Evolutionary conservation across 192 early-diverging fungal genomes (phyloP), one percentile per base, ranked within the genome.

Genomic region (Mycoemilia scoparia): DNA sequence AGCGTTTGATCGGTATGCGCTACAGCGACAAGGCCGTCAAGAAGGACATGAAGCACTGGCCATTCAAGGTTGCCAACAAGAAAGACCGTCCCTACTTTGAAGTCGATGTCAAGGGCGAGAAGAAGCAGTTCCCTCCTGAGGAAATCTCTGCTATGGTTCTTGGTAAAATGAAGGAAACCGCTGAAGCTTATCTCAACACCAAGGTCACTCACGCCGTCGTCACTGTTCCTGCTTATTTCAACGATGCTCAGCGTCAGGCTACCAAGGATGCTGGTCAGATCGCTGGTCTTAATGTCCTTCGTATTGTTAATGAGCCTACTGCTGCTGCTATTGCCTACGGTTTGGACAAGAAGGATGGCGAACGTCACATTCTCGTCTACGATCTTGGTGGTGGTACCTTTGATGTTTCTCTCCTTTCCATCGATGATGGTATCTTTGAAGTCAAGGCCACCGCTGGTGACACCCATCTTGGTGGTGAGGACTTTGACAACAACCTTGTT

Each of bases 61-160:
- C 89, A 32, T 90, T 89, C 74, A 87, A 72, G 54, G 70, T 95
- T 36, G 62, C 81, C 41, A 57, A 63, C 64, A 82, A 82, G 67
- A 66, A 72, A 35, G 68, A 71, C 58, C 82, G 83, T 64, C 89
- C 89, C 38, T 54, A 63, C 42, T 79, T 95, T 59, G 57, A 76
- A 46, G 81, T 91, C 35, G 39, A 66, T 28, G 69, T 84, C 42
- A 91, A 95, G 79, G 84, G 83, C 45, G 73, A 82, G 51, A 45
- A 54, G 46, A 86, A 85, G 70, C 64, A 58, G 23, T 87, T 91
- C 60, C 72, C 80, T 22, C 85, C 89, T 31, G 89, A 95, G 66
- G 89, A 91, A 65, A 79, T 97, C 66, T 97, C 92, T 13, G 82
- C 92, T 48, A 92, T 97, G 87, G 77, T 96, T 37, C 71, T 96